Conservation (phyloP, 2,329 filamentous ascomycete species). For the Endoconidiophora laricicola region DNA sequence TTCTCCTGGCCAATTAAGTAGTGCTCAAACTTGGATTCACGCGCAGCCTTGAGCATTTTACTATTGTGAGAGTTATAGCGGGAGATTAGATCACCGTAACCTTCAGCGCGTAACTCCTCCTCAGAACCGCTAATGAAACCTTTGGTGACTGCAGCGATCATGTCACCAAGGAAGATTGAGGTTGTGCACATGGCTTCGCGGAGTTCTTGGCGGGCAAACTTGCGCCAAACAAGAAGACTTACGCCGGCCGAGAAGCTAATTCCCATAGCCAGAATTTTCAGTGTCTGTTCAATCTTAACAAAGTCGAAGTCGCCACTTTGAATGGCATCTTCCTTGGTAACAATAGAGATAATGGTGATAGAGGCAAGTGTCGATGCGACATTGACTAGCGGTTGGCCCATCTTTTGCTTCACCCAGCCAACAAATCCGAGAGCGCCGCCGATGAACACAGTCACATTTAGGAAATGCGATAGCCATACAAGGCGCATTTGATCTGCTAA, state of each 20-base stretch:
- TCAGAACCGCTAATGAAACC: slow-evolving; percentile 75
- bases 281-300: slow-evolving; percentile 62
- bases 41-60: slow-evolving; percentile 57
- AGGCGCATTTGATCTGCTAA: slow-evolving; percentile 52
- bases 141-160: slow-evolving; percentile 64
- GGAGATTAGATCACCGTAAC: slow-evolving; percentile 29
- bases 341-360: slow-evolving; percentile 72
- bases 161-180: slow-evolving; percentile 61
- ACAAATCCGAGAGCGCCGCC: slow-evolving; percentile 76
- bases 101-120: slow-evolving; percentile 51
- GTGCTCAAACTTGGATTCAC: slow-evolving; percentile 80
- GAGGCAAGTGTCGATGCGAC: slow-evolving; percentile 74
- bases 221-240: slow-evolving; percentile 62
- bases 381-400: slow-evolving; percentile 65
- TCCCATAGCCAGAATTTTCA: slow-evolving; percentile 72
- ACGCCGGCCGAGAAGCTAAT: slow-evolving; percentile 54
- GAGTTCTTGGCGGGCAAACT: slow-evolving; percentile 58
- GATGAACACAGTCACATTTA: slow-evolving; percentile 70
- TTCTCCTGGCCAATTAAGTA: slow-evolving; percentile 65
- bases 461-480: slow-evolving; percentile 54
- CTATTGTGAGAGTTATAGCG: slow-evolving; percentile 18
- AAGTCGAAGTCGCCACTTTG: slow-evolving; percentile 68
- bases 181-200: slow-evolving; percentile 48
- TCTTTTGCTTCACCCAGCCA: slow-evolving; percentile 69
- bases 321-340: slow-evolving; percentile 82